These are phyloP conservation scores for Lolium multiflorum DNA, from an alignment of 176 grass and related monocot genomes.

Conservation along the genomic window DNA sequence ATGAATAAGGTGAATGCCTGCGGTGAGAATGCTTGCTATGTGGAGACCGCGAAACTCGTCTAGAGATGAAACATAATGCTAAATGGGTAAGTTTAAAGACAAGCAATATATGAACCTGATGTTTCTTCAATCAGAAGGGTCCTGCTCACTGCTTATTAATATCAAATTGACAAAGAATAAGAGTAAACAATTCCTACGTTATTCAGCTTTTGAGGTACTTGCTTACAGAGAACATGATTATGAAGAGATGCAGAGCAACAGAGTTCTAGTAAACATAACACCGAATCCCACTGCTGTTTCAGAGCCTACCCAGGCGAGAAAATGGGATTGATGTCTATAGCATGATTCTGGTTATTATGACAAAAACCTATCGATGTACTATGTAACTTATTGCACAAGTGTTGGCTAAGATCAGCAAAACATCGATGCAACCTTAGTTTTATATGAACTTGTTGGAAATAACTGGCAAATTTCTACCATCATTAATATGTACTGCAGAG, in stretches of 20 bases:
- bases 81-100: slow-evolving; percentile 72
- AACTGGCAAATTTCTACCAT: slow-evolving; percentile 28
- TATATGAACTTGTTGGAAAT: slow-evolving; percentile 9
- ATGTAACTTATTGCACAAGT: neutral
- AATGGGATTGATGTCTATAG: neutral
- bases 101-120: slow-evolving; percentile 63
- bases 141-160: slow-evolving; percentile 66
- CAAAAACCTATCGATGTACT: slow-evolving; percentile 8
- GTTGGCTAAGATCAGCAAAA: slow-evolving; percentile 30
- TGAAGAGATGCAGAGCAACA: neutral
- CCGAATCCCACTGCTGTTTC: slow-evolving; percentile 9
- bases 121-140: slow-evolving; percentile 59
- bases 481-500: slow-evolving; percentile 15
- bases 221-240: neutral
- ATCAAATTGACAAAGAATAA: slow-evolving; percentile 39
- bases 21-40: slow-evolving; percentile 90
- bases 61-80: slow-evolving; percentile 91
- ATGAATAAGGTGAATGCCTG: slow-evolving; percentile 89
- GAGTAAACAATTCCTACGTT: slow-evolving; percentile 27
- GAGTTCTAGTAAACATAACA: slow-evolving; percentile 25
- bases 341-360: slow-evolving; percentile 27
- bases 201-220: slow-evolving; percentile 25
- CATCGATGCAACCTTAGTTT: neutral
- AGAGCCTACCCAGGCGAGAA: slow-evolving; percentile 12
- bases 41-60: slow-evolving; percentile 93